These are phyloP conservation scores for Dendrobium nobile DNA, from an alignment of 106 monocot genomes.

Conservation along the genomic window DNA sequence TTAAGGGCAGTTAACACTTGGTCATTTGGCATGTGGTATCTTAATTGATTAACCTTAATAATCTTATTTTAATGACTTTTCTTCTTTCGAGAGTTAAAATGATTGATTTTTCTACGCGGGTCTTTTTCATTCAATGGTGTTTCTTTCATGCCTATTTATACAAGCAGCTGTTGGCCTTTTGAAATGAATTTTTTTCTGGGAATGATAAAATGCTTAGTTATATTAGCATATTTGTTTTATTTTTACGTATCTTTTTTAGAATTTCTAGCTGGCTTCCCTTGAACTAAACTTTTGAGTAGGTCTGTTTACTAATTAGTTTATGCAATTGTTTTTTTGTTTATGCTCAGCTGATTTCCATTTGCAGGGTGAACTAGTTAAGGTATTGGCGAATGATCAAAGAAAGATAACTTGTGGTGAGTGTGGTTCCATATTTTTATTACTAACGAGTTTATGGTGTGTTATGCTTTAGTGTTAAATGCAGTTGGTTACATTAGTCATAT, in stretches of 20 bases:
- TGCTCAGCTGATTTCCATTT: background rate
- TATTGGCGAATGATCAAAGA: constrained; percentile 18
- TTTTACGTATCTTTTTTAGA: background rate
- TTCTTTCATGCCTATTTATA: background rate
- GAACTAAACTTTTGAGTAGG: background rate
- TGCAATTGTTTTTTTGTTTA: background rate
- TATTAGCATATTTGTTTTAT: background rate
- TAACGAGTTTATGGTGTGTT: background rate
- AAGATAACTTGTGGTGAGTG: constrained; percentile 14
- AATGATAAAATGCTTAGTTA: background rate
- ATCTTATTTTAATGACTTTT: background rate
- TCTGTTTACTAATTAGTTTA: background rate
- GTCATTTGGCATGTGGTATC: background rate
- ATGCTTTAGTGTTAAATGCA: background rate
- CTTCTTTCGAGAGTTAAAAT: background rate
- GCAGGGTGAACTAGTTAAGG: constrained; percentile 18
- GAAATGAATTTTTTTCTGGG: background rate
- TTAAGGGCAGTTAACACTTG: background rate
- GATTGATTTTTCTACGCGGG: background rate
- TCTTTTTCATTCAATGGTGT: background rate
- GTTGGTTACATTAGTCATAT: background rate
- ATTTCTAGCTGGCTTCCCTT: background rate
- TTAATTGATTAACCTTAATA: background rate
- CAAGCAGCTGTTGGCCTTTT: background rate
- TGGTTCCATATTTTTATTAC: background rate